Percentiles rank a stretch among this genome's conserved stretches.
These are phyloP conservation scores for Hyphopichia buzzinii DNA, from an alignment of 1,139 yeast genomes.

Conservation along the genomic window DNA sequence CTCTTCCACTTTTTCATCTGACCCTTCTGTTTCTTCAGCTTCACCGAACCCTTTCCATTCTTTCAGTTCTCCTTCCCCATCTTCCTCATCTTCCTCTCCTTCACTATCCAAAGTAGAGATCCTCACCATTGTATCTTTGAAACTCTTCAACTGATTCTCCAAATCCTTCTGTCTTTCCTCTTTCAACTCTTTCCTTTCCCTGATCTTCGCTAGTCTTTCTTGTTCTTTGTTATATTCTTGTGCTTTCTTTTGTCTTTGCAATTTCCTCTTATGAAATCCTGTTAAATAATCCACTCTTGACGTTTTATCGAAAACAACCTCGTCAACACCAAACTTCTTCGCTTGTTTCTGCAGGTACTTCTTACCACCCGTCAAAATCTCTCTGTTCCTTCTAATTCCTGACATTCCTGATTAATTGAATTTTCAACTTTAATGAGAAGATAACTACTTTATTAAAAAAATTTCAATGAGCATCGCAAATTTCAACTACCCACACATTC, in stretches of 20 bases:
- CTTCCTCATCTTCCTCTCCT: slow-evolving; percentile 33
- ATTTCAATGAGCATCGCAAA: slow-evolving; percentile 2
- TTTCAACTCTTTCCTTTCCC: slow-evolving; percentile 67
- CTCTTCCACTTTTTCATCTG: slow-evolving; percentile 8
- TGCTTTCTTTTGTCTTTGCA: slow-evolving; percentile 86
- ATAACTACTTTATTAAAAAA: not conserved
- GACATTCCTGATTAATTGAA: slow-evolving; percentile 11
- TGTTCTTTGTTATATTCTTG: slow-evolving; percentile 71
- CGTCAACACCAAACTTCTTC: slow-evolving; percentile 68
- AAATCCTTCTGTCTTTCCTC: slow-evolving; percentile 69
- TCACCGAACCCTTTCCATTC: slow-evolving; percentile 19
- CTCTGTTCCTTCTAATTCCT: slow-evolving; percentile 56
- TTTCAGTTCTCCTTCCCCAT: slow-evolving; percentile 43
- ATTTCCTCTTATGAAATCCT: slow-evolving; percentile 92
- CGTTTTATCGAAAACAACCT: slow-evolving; percentile 76
- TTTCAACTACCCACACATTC: not conserved
- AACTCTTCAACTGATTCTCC: slow-evolving; percentile 58
- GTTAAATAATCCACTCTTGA: slow-evolving; percentile 79
- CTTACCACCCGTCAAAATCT: slow-evolving; percentile 85
- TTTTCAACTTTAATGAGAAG: not conserved
- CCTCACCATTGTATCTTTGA: slow-evolving; percentile 54
- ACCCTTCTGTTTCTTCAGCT: slow-evolving; percentile 14
- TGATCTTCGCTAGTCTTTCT: slow-evolving; percentile 69
- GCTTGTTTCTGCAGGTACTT: slow-evolving; percentile 67
- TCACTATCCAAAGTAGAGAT: slow-evolving; percentile 31